phyloP scores from a whole-genome alignment of 148 eudicot species.

The Chenopodium berlandieri region DNA sequence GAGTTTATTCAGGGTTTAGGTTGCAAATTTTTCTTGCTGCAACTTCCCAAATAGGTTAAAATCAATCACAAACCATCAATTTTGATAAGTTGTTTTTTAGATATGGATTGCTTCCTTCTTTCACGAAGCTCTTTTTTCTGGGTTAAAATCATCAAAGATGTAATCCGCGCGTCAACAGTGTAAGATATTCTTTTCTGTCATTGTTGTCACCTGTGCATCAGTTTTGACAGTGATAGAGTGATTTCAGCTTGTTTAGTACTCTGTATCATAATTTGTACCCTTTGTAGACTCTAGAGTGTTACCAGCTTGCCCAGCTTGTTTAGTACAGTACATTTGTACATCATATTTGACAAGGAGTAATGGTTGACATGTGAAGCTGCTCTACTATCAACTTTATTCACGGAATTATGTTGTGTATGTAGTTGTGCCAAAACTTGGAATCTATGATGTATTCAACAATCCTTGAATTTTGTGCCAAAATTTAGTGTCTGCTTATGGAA shows the following conservation, averaged over 20 bases:
- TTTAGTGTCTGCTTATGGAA: no score
- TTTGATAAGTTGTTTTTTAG: background rate
- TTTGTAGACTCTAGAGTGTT: no score
- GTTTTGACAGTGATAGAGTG: background rate
- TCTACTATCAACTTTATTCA: background rate
- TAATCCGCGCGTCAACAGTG: background rate
- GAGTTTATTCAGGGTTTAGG: background rate
- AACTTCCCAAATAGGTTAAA: background rate
- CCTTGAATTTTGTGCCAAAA: no score
- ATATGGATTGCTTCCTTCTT: background rate
- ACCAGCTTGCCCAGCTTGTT: no score
- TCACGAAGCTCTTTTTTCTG: background rate
- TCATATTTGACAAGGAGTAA: no score
- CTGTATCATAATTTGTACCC: no score
- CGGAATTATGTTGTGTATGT: no score
- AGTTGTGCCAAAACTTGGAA: no score
- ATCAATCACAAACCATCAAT: background rate
- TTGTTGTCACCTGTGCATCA: no score
- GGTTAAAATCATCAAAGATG: background rate
- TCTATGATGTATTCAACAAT: no score
- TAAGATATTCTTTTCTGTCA: background rate
- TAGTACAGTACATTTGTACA: no score
- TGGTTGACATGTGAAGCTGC: background rate
- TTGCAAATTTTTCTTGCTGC: background rate
- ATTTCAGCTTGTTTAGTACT: no score